Evolutionary conservation across 1,284 basidiomycete species (phyloP), one percentile per base, ranked within the genome.

Genomic region (Pascua guehoae): DNA sequence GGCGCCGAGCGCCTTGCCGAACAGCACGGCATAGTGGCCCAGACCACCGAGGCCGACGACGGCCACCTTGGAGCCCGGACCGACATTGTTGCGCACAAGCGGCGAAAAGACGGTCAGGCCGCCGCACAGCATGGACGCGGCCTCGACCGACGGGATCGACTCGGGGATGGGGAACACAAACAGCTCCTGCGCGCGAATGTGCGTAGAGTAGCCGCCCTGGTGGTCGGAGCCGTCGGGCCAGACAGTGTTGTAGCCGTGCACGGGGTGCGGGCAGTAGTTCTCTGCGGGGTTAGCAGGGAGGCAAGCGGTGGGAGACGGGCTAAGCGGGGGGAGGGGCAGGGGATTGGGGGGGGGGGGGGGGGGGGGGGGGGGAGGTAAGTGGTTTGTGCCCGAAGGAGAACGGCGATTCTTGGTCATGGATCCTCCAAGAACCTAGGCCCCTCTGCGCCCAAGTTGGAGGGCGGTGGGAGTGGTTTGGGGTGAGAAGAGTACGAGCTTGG

Each of bases 91-190:
- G 47, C 83, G 79, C 51, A 82, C 79, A 8, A 88, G 76, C 3
- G 87, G 86, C 0, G 84, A 85, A 77, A 80, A 87, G 43, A 85
- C 81, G 9, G 86, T 88, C 18, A 88, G 72, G 49, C 86, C 86
- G 5, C 80, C 86, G 67, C 86, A 88, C 38, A 85, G 70, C 73
- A 77, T 76, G 18, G 79, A 79, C 11, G 79, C 79, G 3, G 81
- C 85, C 58, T 84, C 73, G 56, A 82, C 81, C 3, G 82, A 80
- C 41, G 80, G 73, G 54, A 88, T 73, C 11, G 67, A 79, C 5
- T 86, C 82, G 0, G 87, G 87, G 51, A 89, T 83, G 14, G 82
- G 81, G 76, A 88, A 87, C 45, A 86, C 85, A 68, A 86, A 88
- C 60, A 80, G 82, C 66, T 87, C 80, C 64, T 87, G 82, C 0